Conservation (phyloP, 495 filamentous ascomycete species). For the Daldinia grandis region DNA sequence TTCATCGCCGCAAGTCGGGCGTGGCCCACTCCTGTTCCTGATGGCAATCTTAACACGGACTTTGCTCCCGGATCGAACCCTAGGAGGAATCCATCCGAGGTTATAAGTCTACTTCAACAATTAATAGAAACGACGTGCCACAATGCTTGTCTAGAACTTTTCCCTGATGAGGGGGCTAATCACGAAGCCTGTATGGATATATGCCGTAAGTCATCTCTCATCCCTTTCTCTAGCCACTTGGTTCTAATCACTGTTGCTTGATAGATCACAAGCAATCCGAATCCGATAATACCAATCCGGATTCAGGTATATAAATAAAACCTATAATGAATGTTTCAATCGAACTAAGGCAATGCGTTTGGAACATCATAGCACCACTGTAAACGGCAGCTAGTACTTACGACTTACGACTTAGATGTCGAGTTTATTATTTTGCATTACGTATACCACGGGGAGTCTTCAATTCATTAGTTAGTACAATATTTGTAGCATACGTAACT, state of each 20-base stretch:
- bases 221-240: background rate
- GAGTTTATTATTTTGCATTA: background rate
- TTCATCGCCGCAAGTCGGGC: conserved; percentile 15
- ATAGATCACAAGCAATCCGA: conserved; percentile 22
- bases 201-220: conserved; percentile 23
- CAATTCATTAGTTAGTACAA: background rate
- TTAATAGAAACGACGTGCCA: conserved; percentile 25
- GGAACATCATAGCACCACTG: background rate
- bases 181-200: conserved; percentile 33
- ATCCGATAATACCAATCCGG: background rate
- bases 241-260: background rate
- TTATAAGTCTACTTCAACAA: conserved; percentile 15
- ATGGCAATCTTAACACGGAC: background rate
- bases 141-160: conserved; percentile 26
- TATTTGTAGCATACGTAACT: background rate
- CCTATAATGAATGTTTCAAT: background rate
- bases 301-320: conserved; percentile 13
- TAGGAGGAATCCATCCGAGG: background rate
- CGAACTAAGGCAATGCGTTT: background rate
- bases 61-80: background rate
- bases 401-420: background rate
- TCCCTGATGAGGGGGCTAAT: conserved; percentile 14
- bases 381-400: background rate
- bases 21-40: conserved; percentile 3
- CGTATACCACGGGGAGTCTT: background rate